Percentiles rank a stretch among this genome's conserved stretches.
These are phyloP conservation scores for Debaryomyces singareniensis DNA, from an alignment of 1,139 yeast genomes.

Conservation along the genomic window DNA sequence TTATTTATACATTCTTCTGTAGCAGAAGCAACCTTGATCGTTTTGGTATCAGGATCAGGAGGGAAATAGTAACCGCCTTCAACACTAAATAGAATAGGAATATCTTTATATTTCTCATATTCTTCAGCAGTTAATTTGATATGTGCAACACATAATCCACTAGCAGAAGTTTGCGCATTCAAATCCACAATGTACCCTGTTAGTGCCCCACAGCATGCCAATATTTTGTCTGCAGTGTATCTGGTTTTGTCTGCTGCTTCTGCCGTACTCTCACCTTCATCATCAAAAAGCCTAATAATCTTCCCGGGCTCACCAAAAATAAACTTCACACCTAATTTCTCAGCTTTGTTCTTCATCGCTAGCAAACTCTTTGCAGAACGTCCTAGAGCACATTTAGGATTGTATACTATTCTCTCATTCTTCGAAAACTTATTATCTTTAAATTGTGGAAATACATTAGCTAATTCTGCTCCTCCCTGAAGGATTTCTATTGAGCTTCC, in stretches of 20 bases:
- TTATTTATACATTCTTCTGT: slow-evolving; percentile 14
- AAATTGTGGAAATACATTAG: slow-evolving; percentile 18
- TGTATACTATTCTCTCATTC: slow-evolving; percentile 6
- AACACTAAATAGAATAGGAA: slow-evolving; percentile 31
- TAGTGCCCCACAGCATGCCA: slow-evolving; percentile 19
- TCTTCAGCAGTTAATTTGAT: slow-evolving; percentile 20
- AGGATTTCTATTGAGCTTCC: slow-evolving; percentile 17
- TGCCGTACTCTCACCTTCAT: slow-evolving; percentile 1
- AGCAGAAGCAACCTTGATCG: slow-evolving; percentile 13
- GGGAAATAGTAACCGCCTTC: slow-evolving; percentile 39
- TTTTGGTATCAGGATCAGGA: slow-evolving; percentile 9
- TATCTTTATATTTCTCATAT: slow-evolving; percentile 17
- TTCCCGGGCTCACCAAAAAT: slow-evolving; percentile 11
- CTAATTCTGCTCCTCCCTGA: slow-evolving; percentile 20
- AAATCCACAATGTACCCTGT: slow-evolving; percentile 22
- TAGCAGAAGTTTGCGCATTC: slow-evolving; percentile 26
- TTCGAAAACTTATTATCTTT: slow-evolving; percentile 14
- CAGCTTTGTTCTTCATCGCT: slow-evolving; percentile 3
- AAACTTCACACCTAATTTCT: slow-evolving; percentile 18
- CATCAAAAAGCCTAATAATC: slow-evolving; percentile 7
- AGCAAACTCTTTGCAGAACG: slow-evolving; percentile 7
- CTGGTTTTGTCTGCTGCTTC: slow-evolving; percentile 1
- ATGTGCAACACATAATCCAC: slow-evolving; percentile 31
- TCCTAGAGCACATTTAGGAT: slow-evolving; percentile 24
- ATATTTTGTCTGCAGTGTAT: slow-evolving; percentile 3